These are phyloP conservation scores for Casuarina cunninghamiana DNA, from an alignment of 306 rosid species.

Conservation along the genomic window DNA sequence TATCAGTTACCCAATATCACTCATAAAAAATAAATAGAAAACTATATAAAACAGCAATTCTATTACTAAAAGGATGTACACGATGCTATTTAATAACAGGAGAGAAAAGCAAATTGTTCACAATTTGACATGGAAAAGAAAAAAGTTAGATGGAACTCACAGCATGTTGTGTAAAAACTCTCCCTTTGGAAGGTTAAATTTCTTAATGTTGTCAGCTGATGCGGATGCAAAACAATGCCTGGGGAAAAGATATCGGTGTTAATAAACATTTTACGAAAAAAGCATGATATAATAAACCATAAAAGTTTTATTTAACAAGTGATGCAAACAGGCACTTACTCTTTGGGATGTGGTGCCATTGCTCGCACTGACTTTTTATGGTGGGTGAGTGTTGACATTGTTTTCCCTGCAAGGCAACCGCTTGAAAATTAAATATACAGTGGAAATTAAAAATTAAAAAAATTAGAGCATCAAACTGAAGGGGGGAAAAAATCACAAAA, in stretches of 20 bases:
- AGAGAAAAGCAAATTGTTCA: conserved; percentile 8
- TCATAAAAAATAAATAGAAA: background rate
- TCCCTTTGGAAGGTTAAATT: conserved; percentile 90
- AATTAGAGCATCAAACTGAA: background rate
- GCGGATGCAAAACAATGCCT: conserved; percentile 97
- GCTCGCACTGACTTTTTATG: conserved; percentile 98
- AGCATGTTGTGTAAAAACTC: conserved; percentile 98
- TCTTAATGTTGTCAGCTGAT: conserved; percentile 97
- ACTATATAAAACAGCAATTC: background rate
- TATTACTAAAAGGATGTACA: background rate
- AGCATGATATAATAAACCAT: conserved; percentile 15
- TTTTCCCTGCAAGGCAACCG: conserved; percentile 59
- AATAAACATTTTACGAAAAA: background rate
- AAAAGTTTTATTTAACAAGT: conserved; percentile 17
- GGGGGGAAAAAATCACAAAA: background rate
- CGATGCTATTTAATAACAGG: background rate
- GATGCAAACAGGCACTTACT: conserved; percentile 47
- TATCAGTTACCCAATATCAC: background rate
- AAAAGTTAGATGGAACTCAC: conserved; percentile 52
- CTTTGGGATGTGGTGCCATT: conserved; percentile 94
- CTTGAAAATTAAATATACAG: conserved; percentile 2
- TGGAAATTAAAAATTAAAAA: conserved; percentile 1
- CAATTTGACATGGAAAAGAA: conserved; percentile 11
- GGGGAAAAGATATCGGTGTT: conserved; percentile 19
- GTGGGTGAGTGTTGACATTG: conserved; percentile 90